These are phyloP conservation scores for Epichloe amarillans DNA, from an alignment of 2,329 filamentous ascomycete genomes.

Conservation along the genomic window DNA sequence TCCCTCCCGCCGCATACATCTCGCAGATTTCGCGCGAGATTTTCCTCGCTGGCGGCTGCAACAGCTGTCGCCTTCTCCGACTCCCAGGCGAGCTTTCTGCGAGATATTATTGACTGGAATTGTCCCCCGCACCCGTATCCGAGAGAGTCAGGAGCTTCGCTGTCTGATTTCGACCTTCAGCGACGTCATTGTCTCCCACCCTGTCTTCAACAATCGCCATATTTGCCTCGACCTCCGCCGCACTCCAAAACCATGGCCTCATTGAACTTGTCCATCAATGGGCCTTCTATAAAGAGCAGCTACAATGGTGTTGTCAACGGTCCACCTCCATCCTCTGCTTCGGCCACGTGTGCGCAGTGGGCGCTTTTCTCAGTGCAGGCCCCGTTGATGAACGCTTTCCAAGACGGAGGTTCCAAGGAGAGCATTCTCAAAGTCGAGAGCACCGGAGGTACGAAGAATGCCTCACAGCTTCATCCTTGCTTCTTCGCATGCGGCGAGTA, in stretches of 20 bases:
- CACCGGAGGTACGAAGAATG: slow-evolving; percentile 54
- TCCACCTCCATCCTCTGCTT: slow-evolving; percentile 39
- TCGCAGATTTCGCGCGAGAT: background rate
- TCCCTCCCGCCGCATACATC: background rate
- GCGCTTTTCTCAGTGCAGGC: slow-evolving; percentile 87
- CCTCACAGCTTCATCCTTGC: background rate
- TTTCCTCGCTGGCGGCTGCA: background rate
- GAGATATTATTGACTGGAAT: background rate
- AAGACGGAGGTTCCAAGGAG: slow-evolving; percentile 75
- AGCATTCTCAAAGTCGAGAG: slow-evolving; percentile 89
- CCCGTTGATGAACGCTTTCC: slow-evolving; percentile 84
- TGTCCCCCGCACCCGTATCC: background rate
- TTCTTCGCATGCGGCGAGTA: background rate
- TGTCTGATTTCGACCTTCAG: background rate
- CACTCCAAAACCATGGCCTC: slow-evolving; percentile 49
- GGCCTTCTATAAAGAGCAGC: slow-evolving; percentile 74
- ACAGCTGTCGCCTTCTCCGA: background rate
- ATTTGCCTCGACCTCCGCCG: background rate
- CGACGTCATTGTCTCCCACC: slow-evolving; percentile 1
- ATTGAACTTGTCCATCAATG: slow-evolving; percentile 66
- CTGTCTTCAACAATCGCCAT: background rate
- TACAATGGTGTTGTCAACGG: slow-evolving; percentile 48
- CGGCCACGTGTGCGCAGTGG: slow-evolving; percentile 82
- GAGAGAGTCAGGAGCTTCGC: background rate
- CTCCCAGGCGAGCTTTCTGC: background rate